These are phyloP conservation scores for Calvatia gigantea DNA, from an alignment of 768 basidiomycete genomes.

Conservation along the genomic window DNA sequence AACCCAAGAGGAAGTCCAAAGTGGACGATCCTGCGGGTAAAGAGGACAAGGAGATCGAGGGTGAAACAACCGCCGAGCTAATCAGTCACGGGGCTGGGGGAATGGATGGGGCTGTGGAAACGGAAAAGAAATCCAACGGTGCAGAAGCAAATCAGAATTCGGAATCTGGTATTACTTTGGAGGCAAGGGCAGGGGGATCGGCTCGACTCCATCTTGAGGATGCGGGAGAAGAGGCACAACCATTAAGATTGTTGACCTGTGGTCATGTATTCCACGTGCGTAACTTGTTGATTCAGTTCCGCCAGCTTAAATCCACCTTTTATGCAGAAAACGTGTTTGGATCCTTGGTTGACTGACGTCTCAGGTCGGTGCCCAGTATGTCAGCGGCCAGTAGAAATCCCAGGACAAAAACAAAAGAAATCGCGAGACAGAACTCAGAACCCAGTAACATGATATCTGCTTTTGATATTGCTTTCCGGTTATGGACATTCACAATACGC, in stretches of 20 bases:
- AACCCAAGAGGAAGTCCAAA: constrained; percentile 42
- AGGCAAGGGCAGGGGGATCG: constrained; percentile 12
- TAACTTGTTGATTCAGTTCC: constrained; percentile 14
- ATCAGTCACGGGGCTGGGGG: not conserved
- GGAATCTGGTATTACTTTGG: constrained; percentile 2
- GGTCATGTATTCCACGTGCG: constrained; percentile 91
- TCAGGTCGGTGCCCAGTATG: constrained; percentile 89
- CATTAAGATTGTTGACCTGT: constrained; percentile 71
- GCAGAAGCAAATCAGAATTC: not conserved
- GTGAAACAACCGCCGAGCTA: not conserved
- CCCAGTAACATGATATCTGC: not conserved
- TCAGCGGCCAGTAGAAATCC: constrained; percentile 65
- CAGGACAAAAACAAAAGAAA: constrained; percentile 32
- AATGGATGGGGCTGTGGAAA: not conserved
- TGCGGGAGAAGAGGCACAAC: constrained; percentile 74
- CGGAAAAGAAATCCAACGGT: not conserved
- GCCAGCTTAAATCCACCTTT: not conserved
- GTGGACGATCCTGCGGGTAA: not conserved
- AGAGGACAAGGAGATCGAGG: constrained; percentile 3
- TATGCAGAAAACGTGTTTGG: constrained; percentile 77
- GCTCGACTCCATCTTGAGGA: constrained; percentile 51
- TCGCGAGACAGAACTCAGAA: not conserved
- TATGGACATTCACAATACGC: no score
- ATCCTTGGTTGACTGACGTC: constrained; percentile 84
- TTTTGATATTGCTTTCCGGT: no score